Evolutionary conservation across 805 yeast genomes (phyloP), one percentile per base, ranked within the genome.

Genomic region (Isabelozyma rhagii): DNA sequence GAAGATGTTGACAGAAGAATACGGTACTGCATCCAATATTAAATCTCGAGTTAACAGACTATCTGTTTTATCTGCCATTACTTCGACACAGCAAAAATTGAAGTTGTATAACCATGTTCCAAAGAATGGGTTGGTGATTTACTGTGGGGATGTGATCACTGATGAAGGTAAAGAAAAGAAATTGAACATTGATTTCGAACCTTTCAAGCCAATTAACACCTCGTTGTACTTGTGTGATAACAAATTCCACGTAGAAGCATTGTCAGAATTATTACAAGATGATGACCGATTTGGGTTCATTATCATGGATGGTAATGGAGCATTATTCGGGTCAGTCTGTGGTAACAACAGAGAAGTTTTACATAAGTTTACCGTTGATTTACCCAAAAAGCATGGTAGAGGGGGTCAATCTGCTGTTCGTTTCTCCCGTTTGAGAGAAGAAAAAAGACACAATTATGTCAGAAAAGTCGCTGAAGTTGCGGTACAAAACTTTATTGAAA

Each of bases 361-460:
- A 65, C 97, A 93, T 73, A 94, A 94, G 73, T 94, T 94, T 74
- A 87, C 78, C 1, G 99, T 94, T 49, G 99, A 94, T 72, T 79
- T 94, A 62, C 99, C 99, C 62, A 94, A 94, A 79, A 94, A 94
- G 89, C 99, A 94, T 80, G 99, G 99, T 65, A 88, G 99, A 82
- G 99, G 99, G 88, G 99, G 99, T 87, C 99, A 94, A 78, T 94
- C 99, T 55, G 99, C 99, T 43, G 69, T 94, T 60, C 98, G 99
- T 89, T 94, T 94, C 79, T 86, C 97, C 25, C 92, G 99, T 81
- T 81, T 94, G 71, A 88, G 99, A 82, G 99, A 94, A 62, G 99
- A 94, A 75, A 94, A 94, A 72, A 90, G 99, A 79, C 99, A 94
- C 73, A 94, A 94, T 71, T 94, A 94, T 75, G 96, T 94, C 54